Conservation (phyloP, 257 asterid species). For the Scutellaria barbata region DNA sequence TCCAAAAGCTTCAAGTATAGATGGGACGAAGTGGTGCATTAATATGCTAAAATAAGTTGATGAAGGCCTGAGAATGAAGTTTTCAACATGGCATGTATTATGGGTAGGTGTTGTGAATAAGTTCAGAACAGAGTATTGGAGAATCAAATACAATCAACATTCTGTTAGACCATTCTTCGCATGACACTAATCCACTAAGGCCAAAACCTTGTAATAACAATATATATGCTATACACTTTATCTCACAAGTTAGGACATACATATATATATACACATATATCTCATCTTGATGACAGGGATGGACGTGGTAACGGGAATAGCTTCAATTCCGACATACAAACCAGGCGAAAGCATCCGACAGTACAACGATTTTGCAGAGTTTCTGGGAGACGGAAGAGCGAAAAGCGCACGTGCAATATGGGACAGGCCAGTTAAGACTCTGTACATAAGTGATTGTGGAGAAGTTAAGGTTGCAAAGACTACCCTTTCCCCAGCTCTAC, state of each 20-base stretch:
- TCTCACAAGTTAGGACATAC: too few species aligned
- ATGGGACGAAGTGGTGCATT: background rate
- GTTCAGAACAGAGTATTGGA: too few species aligned
- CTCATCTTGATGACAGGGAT: slow-evolving; percentile 62
- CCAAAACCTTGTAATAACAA: too few species aligned
- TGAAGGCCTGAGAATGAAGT: background rate
- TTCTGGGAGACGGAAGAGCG: slow-evolving; percentile 89
- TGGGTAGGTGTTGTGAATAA: background rate
- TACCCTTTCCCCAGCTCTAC: slow-evolving; percentile 75
- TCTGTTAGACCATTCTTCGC: too few species aligned
- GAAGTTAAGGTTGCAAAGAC: slow-evolving; percentile 72
- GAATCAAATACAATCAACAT: too few species aligned
- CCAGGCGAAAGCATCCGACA: slow-evolving; percentile 74
- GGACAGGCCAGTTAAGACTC: slow-evolving; percentile 80
- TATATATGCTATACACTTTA: too few species aligned
- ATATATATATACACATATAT: too few species aligned
- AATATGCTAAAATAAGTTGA: background rate
- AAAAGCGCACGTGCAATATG: slow-evolving; percentile 82
- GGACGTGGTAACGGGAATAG: slow-evolving; percentile 78
- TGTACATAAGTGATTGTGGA: slow-evolving; percentile 85
- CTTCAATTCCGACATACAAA: slow-evolving; percentile 73
- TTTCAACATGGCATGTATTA: background rate
- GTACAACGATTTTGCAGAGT: slow-evolving; percentile 86
- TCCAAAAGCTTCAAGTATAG: background rate
- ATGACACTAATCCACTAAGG: too few species aligned